phyloP scores from a whole-genome alignment of 768 basidiomycete genomes.

The Tephrocybe sp. region DNA sequence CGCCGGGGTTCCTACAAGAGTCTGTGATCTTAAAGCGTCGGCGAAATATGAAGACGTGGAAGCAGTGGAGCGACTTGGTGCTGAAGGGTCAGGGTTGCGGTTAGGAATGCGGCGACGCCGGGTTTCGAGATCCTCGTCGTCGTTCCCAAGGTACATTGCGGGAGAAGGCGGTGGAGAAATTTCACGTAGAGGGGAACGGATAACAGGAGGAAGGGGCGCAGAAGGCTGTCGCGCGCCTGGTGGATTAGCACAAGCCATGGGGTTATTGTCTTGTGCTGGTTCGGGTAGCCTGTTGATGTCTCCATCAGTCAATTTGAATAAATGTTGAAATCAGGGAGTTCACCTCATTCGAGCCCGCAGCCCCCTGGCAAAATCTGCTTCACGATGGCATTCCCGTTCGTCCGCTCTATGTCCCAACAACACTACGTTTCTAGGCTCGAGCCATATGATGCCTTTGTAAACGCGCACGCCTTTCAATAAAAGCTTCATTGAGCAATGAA shows the following conservation, averaged over 20 bases:
- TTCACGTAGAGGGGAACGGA: conserved; percentile 39
- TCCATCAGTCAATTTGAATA: conserved; percentile 7
- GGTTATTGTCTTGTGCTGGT: conserved; percentile 15
- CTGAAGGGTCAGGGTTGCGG: conserved; percentile 3
- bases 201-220: conserved; percentile 14
- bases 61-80: neutral
- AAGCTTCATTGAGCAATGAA: conserved; percentile 43
- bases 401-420: conserved; percentile 62
- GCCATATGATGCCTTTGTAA: conserved; percentile 70
- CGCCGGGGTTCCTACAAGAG: conserved; percentile 2
- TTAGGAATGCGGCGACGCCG: conserved; percentile 36
- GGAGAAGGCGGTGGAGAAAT: conserved; percentile 35
- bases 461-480: conserved; percentile 68
- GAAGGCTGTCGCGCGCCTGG: conserved; percentile 12
- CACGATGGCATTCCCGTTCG: conserved; percentile 62
- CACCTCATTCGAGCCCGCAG: conserved; percentile 72
- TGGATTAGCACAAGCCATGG: conserved; percentile 4
- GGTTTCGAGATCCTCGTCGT: conserved; percentile 39
- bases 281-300: conserved; percentile 25
- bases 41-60: conserved; percentile 21
- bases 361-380: conserved; percentile 57
- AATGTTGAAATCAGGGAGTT: conserved; percentile 20
- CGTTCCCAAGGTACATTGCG: conserved; percentile 23
- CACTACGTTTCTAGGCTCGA: conserved; percentile 67
- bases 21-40: conserved; percentile 10